These are phyloP conservation scores for Didymella lethalis DNA, from an alignment of 2,329 filamentous ascomycete species.

Conservation along the genomic window DNA sequence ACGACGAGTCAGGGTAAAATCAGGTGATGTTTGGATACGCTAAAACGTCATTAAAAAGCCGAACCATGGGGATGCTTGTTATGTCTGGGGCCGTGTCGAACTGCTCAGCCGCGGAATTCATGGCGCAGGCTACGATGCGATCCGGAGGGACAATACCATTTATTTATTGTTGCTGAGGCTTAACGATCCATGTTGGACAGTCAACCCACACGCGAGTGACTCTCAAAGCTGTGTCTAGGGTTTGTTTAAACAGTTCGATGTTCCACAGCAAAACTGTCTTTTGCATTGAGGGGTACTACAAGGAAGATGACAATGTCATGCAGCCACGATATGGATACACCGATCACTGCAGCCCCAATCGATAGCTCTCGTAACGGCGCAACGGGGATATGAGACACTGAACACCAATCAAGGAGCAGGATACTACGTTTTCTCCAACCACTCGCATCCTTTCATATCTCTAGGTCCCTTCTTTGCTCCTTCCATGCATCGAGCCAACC, in stretches of 20 bases:
- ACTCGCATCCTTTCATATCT: not conserved
- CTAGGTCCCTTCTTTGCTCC: not conserved
- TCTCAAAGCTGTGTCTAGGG: not conserved
- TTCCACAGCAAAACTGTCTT: not conserved
- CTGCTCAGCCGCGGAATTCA: not conserved
- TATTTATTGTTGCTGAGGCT: not conserved
- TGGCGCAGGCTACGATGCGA: constrained; percentile 2
- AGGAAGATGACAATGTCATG: not conserved
- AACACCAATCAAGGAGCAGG: constrained; percentile 1
- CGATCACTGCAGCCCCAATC: constrained; percentile 5
- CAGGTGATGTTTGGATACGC: constrained; percentile 2
- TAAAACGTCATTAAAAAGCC: not conserved
- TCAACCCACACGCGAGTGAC: not conserved
- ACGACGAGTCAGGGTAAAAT: constrained; percentile 6
- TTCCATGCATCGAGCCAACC: not conserved
- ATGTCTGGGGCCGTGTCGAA: not conserved
- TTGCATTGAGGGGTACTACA: not conserved
- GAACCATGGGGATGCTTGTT: not conserved
- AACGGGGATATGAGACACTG: not conserved
- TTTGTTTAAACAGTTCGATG: not conserved
- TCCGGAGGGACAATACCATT: not conserved
- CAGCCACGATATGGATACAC: not conserved
- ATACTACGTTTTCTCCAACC: not conserved
- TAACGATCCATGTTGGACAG: not conserved
- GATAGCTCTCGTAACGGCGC: not conserved